A percentile compares a stretch with the other conserved stretches of the same genome.
These are phyloP conservation scores for Leccinum rimulosum DNA, from an alignment of 768 basidiomycete species.

Conservation along the genomic window DNA sequence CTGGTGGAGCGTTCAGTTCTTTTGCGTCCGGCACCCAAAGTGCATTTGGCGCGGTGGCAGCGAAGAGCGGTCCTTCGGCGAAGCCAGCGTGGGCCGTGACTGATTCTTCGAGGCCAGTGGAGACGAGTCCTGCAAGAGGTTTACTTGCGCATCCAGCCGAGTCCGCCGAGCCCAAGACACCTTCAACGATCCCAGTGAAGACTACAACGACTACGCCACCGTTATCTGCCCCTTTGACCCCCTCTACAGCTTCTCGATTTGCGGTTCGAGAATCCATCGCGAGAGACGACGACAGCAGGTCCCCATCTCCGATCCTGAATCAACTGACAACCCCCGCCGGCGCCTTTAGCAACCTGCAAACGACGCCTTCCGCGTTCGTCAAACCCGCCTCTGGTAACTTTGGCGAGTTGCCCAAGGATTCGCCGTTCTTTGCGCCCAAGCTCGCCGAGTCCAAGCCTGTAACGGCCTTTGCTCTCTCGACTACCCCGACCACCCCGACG, in stretches of 20 bases:
- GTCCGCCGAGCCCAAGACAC: slow-evolving; percentile 9
- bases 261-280: slow-evolving; percentile 12
- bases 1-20: slow-evolving; percentile 36
- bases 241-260: slow-evolving; percentile 4
- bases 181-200: slow-evolving; percentile 9
- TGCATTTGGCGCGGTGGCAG: slow-evolving; percentile 27
- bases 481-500: slow-evolving; percentile 15
- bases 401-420: slow-evolving; percentile 38
- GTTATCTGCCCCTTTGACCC: neutral
- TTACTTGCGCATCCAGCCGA: slow-evolving; percentile 12
- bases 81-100: slow-evolving; percentile 24
- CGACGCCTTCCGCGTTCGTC: slow-evolving; percentile 34
- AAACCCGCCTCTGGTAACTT: slow-evolving; percentile 38
- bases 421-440: slow-evolving; percentile 52
- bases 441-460: slow-evolving; percentile 32
- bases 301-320: slow-evolving; percentile 24
- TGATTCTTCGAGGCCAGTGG: slow-evolving; percentile 10
- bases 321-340: slow-evolving; percentile 20
- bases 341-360: slow-evolving; percentile 41
- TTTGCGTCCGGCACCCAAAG: slow-evolving; percentile 31
- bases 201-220: slow-evolving; percentile 6
- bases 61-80: slow-evolving; percentile 15
- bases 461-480: slow-evolving; percentile 38
- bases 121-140: slow-evolving; percentile 2
- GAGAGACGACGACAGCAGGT: slow-evolving; percentile 25